Evolutionary conservation across 2,329 filamentous ascomycete species (phyloP), one percentile per base, ranked within the genome.

Genomic region (Colletotrichum tanaceti): DNA sequence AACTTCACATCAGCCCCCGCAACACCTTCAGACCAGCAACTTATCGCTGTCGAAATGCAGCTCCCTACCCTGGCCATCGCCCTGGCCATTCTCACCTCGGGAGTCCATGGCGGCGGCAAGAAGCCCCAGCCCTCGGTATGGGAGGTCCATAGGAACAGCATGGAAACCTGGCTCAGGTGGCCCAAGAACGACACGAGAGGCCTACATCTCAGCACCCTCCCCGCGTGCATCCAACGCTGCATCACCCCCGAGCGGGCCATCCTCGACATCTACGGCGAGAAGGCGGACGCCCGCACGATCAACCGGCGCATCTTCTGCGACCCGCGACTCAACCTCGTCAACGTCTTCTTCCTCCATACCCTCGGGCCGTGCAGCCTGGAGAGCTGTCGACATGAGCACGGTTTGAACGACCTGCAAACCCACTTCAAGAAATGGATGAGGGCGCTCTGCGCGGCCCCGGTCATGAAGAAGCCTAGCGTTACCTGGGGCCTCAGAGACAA

Each of bases 251-350:
- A 39, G 20, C n/a, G n/a, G 2, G 18, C 50, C 3, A 14, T 14
- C n/a, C 3, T 39, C 50, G 20, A 22, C 3, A 39, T 53, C 32
- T n/a, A 20, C 18, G 50, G 35, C 18, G 2, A 2, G 7, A 53
- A 39, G 5, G 13, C 13, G 13, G 35, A 38, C 1, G 32, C 20
- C 10, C 50, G 35, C 4, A 16, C 10, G 5, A 18, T 54, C n/a
- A 54, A 39, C 0, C 50, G 50, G 50, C 50, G 50, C 18, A 13
- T 22, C n/a, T 54, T 54, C 50, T 54, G 50, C 11, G 50, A 54
- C 50, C 50, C 50, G 20, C 38, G 50, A 22, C 50, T 54, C 50
- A 10, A 14, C 2, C n/a, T 54, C 4, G 5, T 54, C 11, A 16
- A 22, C 5, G 10, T 5, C 5, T 54, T 5, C 32, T 54, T 54